Base-by-base conservation (phyloP, 192 early-diverging fungal species). In the Coemansia sp. region DNA sequence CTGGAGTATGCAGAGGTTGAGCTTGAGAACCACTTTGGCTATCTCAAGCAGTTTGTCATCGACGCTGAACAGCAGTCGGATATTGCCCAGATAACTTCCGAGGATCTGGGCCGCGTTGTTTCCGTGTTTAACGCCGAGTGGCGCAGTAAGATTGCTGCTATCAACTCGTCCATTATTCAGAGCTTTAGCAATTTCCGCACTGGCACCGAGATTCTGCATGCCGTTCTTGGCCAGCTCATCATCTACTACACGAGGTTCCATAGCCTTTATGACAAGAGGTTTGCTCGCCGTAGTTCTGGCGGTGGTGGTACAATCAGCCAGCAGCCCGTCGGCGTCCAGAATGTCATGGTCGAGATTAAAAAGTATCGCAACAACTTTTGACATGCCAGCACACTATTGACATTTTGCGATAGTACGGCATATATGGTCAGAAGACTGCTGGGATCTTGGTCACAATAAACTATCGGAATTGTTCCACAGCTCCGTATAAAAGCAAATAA, bases 111-210 rank as follows among this genome's bases (percentile, higher is more conserved):
- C 61, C 69, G 75, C 19, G 82, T 94, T 4, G 91, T 90, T 2
- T 73, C 77, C 7, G 80, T 88, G 41, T 99, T 99, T 82, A 90
- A 91, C 48, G 73, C 80, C 48, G 87, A 84, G 13, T 99, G 95
- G 94, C 90, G 92, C 1, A 73, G 78, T 41, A 88, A 87, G 36
- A 81, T 99, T 5, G 70, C 86, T 3, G 77, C 83, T 16, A 90
- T 99, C 68, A 96, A 97, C 61, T 85, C 88, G 21, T 89, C 91
- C 8, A 89, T 98, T 22, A 90, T 95, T 58, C 94, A 95, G 67
- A 87, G 90, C 68, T 99, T 99, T 71, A 89, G 94, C 48, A 98
- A 96, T 84, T 98, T 96, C 77, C 93, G 92, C 65, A 98, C 95
- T 54, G 95, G 97, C 11, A 94, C 94, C 0, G 77, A 88, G n/a